Evolutionary conservation across 1,284 basidiomycete genomes (phyloP), one percentile per base, ranked within the genome.

Genomic region (Apiotrichum sp.): DNA sequence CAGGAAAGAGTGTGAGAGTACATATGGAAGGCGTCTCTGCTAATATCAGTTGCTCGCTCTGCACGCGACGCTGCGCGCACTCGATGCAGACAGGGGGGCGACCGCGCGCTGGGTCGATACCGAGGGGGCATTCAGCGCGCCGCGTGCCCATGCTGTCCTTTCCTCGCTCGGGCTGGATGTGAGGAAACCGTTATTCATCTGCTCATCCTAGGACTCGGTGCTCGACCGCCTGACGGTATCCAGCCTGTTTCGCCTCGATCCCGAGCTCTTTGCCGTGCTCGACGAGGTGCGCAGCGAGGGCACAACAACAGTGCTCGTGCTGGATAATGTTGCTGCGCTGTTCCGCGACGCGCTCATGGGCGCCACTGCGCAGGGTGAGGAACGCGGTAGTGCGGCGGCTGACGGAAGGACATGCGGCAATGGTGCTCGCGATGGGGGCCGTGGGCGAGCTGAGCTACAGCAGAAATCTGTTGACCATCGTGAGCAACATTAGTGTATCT

Each of bases 101-200:
- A 62, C 60, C 0, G 73, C 71, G 16, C 60, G 55, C 32, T 76
- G 74, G 74, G 57, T 76, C 31, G 74, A 76, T 50, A 71, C 71
- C 0, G 69, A 73, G 8, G 73, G 70, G 4, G 64, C 66, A 2
- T 74, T 76, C 58, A 61, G 62, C 22, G 62, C 73, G 0, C 52
- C 64, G 4, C 55, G 74, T 29, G 72, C 73, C 4, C 57, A 59
- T 22, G 54, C 57, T 5, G 61, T 74, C 0, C 57, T 74, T 2
- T 58, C 14, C 3, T 43, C 16, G 0, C 48, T 56, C 4, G 59
- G 59, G 8, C 55, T 65, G 4, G 55, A 65, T 16, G 76, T 74
- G 51, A 58, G 71, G 34, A 34, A 22, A 8, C n/a, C 42, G 16
- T 7, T 22, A 11, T 22, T 22, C 22, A 22, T 22, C 22, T 22